Base-by-base conservation (phyloP, 177 flowering plant species). In the Tripterygium wilfordii region DNA sequence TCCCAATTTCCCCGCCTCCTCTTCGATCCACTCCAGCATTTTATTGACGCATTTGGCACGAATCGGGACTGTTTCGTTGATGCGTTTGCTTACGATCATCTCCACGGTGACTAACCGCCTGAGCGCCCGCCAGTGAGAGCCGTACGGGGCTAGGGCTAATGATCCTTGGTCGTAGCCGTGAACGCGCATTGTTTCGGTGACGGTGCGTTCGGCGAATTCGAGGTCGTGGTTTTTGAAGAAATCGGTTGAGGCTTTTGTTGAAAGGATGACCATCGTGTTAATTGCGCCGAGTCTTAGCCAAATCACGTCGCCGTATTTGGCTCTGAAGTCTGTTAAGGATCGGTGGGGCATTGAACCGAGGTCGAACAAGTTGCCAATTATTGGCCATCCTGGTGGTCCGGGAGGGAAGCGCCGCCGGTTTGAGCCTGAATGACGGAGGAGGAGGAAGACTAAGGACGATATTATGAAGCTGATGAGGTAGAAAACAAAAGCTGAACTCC, bases 221-320 rank as follows among this genome's bases (percentile, higher is more conserved):
- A 53, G 60, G 43, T 81, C 84, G 23, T 81, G 78, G 54, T 74
- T 68, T 52, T 76, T 76, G 72, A 82, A 79, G 17, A 82, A 52
- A 18, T 72, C 82, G 2, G 65, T 31, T 1, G 88, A 72, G 1
- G 80, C 74, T 17, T 46, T 41, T 12, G 78, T 60, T 3, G 79
- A 69, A 3, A 23, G 71, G 8, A 78, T 48, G 1, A 45, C 79
- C 65, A 80, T 48, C 17, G 69, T 66, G 51, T 69, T 63, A 2
- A 60, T 54, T 13, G 70, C 39, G 0, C 83, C 82, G 1, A 77
- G 22, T 7, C 47, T 50, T 0, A 77, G 65, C 71, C 75, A 66
- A 1, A 79, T 22, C 3, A 76, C 63, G 2, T 60, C 63, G 7
- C 81, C 81, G 28, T 69, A 65, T 19, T 60, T 58, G 4, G 14